Conservation (phyloP, 2,329 filamentous ascomycete genomes). For the Catunica adiposa region DNA sequence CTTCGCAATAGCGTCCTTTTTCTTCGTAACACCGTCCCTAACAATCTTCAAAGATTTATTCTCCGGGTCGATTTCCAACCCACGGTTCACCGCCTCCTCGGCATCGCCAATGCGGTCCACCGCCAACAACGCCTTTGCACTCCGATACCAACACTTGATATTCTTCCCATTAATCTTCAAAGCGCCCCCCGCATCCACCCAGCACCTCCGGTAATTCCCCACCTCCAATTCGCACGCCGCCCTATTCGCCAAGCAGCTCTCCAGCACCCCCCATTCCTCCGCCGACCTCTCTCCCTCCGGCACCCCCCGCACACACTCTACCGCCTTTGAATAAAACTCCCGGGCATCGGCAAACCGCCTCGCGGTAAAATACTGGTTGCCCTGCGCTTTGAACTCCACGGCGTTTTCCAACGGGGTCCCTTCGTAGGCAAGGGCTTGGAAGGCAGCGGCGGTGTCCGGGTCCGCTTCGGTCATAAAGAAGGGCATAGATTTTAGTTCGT, state of each 20-base stretch:
- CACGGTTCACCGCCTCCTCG: constrained; percentile 58
- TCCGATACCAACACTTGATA: constrained; percentile 83
- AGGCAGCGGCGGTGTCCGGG: constrained; percentile 68
- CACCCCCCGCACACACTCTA: constrained; percentile 42
- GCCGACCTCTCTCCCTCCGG: constrained; percentile 40
- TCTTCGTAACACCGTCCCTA: constrained; percentile 43
- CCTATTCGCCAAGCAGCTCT: constrained; percentile 69
- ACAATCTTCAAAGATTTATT: constrained; percentile 53
- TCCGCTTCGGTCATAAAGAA: constrained; percentile 95
- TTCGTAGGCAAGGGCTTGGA: constrained; percentile 84
- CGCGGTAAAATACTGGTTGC: constrained; percentile 70
- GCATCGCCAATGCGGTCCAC: constrained; percentile 69
- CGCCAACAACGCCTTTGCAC: constrained; percentile 57
- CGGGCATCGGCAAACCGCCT: constrained; percentile 67
- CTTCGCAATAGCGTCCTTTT: constrained; percentile 37
- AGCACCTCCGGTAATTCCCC: constrained; percentile 75
- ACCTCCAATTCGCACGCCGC: constrained; percentile 80
- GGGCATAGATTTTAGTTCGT: constrained; percentile 47
- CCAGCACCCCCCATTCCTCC: constrained; percentile 48
- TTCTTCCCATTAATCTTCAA: constrained; percentile 65
- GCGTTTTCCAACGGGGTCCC: constrained; percentile 74
- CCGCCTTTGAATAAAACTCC: constrained; percentile 85
- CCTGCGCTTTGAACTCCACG: constrained; percentile 72
- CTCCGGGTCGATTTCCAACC: constrained; percentile 51
- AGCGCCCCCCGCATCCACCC: constrained; percentile 64